phyloP scores from a whole-genome alignment of 768 basidiomycete species.

The Auricularia cornea region DNA sequence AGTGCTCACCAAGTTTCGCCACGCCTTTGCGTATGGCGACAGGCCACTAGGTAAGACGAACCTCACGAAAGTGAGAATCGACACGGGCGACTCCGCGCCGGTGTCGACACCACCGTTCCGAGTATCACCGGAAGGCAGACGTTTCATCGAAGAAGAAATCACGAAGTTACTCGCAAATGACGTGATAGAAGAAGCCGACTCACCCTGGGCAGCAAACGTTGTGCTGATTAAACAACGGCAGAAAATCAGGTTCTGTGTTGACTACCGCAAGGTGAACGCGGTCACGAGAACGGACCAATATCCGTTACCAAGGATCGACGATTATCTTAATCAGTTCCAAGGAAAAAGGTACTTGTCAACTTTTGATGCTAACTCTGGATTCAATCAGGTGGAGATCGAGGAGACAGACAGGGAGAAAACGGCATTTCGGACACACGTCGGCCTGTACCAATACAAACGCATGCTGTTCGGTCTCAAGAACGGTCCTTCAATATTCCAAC shows the following conservation, averaged over 20 bases:
- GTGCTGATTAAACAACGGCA: too few relatives aligned
- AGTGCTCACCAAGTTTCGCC: not conserved
- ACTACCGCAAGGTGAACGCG: constrained; percentile 24
- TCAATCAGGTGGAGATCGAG: constrained; percentile 30
- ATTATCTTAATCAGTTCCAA: constrained; percentile 21
- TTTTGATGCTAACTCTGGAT: constrained; percentile 31
- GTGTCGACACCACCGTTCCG: too few relatives aligned
- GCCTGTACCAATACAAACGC: constrained; percentile 31
- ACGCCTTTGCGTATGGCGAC: not conserved
- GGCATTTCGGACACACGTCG: constrained; percentile 32
- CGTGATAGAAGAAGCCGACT: too few relatives aligned
- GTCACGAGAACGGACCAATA: constrained; percentile 20
- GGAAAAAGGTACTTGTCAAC: constrained; percentile 26
- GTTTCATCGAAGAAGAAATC: too few relatives aligned
- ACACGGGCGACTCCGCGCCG: too few relatives aligned
- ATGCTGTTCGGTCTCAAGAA: constrained; percentile 34
- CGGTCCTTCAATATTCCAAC: not conserved
- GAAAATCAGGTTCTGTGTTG: constrained; percentile 3
- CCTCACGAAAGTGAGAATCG: too few relatives aligned
- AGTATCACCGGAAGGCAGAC: too few relatives aligned
- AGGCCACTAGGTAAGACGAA: too few relatives aligned
- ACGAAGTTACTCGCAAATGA: too few relatives aligned
- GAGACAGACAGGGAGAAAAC: constrained; percentile 24
- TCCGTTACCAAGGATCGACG: constrained; percentile 19
- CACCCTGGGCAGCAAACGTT: too few relatives aligned